Base-by-base conservation (phyloP, 129 eudicot species). In the Chrysanthemum lavandulifolium region DNA sequence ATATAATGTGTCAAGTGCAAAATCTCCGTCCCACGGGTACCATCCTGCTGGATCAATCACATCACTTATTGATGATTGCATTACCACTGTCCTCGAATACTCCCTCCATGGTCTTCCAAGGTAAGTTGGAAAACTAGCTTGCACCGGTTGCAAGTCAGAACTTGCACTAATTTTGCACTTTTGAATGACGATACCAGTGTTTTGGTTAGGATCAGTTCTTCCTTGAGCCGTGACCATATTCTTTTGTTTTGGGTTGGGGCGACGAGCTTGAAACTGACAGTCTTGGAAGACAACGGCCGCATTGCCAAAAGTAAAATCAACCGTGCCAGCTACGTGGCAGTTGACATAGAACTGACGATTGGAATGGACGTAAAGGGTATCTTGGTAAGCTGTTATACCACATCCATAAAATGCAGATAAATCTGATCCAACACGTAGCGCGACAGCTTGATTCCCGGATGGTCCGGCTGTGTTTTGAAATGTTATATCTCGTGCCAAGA, bases 81-180 rank as follows among this genome's bases (percentile, higher is more conserved):
- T 83, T 31, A 85, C 84, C 14, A 85, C 88, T 6, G 91, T 83
- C 67, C 88, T 78, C 8, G 95, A 85, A 67, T 80, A 83, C 62
- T 65, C 18, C 69, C 83, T 82, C 95, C 95, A 85, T 14, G 95
- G 95, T 27, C 95, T 80, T 15, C 95, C 95, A 2, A 88, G 79
- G 59, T 71, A 85, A 15, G 90, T 74, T 13, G 70, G 67, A 53
- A 76, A 60, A 3, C 51, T 61, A 5, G 36, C 73, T 27, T 57
- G 50, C 25, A 78, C 82, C 2, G 85, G 79, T 23, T 56, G 76
- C 0, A 88, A 88, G 53, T 88, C 95, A 0, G 80, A 52, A 43
- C 79, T 67, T 0, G 91, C 83, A 9, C 9, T 25, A 13, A 88
- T 81, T 31, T 21, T 64, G 43, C 88, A 85, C 10, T 76, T 77